Percentiles rank a stretch among this genome's conserved stretches.
Conservation (phyloP, 169 alveolate species). For the Perkinsus olseni region DNA sequence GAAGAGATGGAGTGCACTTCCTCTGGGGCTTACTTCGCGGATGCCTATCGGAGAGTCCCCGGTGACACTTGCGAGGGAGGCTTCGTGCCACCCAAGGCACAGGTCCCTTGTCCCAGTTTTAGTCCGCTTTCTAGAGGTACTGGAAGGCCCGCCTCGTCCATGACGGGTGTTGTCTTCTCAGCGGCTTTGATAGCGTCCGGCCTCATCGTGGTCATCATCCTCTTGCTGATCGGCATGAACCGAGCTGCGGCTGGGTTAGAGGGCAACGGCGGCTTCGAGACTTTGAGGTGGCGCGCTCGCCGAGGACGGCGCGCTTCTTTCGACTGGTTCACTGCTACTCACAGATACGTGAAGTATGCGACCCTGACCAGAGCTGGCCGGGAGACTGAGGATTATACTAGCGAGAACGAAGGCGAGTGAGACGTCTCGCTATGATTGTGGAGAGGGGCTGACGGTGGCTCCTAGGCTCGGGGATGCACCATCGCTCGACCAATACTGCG, state of each 20-base stretch:
- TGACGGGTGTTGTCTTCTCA: not conserved
- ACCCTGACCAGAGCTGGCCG: not conserved
- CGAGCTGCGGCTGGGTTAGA: not conserved
- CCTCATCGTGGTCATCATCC: not conserved
- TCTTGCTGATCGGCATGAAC: not conserved
- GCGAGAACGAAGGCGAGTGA: not conserved
- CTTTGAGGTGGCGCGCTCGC: not conserved
- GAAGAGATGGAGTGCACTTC: constrained; percentile 48
- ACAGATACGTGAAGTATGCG: not conserved
- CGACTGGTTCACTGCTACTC: not conserved
- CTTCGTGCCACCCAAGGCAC: constrained; percentile 66
- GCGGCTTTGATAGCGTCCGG: not conserved
- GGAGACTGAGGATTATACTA: not conserved
- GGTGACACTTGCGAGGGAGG: constrained; percentile 89
- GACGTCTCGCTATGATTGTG: not conserved
- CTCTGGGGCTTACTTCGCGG: constrained; percentile 52
- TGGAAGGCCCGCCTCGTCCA: not conserved
- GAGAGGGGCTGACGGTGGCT: not conserved
- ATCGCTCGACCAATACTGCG: not conserved
- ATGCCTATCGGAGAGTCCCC: constrained; percentile 86
- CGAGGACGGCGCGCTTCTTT: not conserved
- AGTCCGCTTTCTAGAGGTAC: constrained; percentile 60
- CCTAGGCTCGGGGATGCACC: not conserved
- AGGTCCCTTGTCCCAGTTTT: constrained; percentile 73
- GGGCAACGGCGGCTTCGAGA: not conserved